These are phyloP conservation scores for Aspergillus sp. DNA, from an alignment of 2,329 filamentous ascomycete species.

Conservation along the genomic window DNA sequence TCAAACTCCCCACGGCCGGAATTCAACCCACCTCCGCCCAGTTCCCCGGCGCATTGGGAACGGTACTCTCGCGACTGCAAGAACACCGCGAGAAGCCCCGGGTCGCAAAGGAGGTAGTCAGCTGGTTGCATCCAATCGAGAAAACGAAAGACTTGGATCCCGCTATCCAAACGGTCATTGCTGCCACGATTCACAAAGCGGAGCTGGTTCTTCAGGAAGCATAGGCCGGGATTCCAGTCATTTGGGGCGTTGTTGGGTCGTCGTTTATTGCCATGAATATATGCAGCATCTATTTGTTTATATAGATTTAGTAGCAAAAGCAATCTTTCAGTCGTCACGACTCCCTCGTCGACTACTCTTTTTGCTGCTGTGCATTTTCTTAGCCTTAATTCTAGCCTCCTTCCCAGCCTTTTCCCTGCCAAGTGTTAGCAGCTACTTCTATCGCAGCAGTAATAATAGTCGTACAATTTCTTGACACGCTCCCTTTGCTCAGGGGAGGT, in stretches of 20 bases:
- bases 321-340: slow-evolving; percentile 35
- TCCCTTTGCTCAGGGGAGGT: slow-evolving; percentile 57
- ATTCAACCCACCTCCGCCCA: slow-evolving; percentile 62
- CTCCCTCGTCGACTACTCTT: slow-evolving; percentile 54
- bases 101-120: slow-evolving; percentile 49
- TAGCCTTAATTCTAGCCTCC: slow-evolving; percentile 56
- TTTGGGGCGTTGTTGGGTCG: slow-evolving; percentile 26
- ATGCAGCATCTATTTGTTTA: not conserved
- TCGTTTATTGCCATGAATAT: slow-evolving; percentile 6
- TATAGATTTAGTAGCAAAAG: slow-evolving; percentile 15
- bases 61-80: slow-evolving; percentile 64
- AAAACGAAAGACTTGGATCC: slow-evolving; percentile 51
- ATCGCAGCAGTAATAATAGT: not conserved
- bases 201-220: slow-evolving; percentile 29
- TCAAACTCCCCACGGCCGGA: slow-evolving; percentile 69
- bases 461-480: slow-evolving; percentile 56
- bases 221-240: slow-evolving; percentile 12
- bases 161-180: slow-evolving; percentile 54
- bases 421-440: not conserved
- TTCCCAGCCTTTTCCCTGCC: slow-evolving; percentile 58
- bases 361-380: slow-evolving; percentile 63
- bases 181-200: slow-evolving; percentile 37
- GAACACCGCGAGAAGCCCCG: slow-evolving; percentile 43
- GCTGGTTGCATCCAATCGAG: slow-evolving; percentile 50
- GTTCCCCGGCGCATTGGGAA: slow-evolving; percentile 71